phyloP scores from a whole-genome alignment of 306 rosid species.

The Astragalus glycyphyllos region DNA sequence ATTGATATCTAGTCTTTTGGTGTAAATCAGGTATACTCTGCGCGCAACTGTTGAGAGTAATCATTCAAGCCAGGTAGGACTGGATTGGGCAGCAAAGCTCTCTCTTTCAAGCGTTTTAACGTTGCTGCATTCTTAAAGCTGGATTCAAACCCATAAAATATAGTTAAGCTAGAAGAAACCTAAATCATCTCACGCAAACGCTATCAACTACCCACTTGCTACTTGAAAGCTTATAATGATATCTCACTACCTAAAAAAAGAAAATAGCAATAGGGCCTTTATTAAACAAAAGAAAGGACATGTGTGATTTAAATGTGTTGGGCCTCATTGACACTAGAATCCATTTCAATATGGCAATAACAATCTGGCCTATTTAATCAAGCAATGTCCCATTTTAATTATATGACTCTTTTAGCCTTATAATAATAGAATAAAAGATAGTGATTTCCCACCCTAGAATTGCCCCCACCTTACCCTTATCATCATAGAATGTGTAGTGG shows the following conservation, averaged over 20 bases:
- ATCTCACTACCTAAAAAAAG: constrained; percentile 47
- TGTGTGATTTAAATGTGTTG: constrained; percentile 52
- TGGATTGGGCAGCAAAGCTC: no score
- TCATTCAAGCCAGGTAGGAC: no score
- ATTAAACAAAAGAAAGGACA: constrained; percentile 39
- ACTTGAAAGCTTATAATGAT: constrained; percentile 41
- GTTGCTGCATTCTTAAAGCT: no score
- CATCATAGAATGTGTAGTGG: constrained; percentile 48
- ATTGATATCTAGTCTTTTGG: constrained; percentile 44
- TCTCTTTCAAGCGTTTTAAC: no score
- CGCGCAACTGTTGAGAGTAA: no score
- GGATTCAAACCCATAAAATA: no score
- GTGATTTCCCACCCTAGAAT: constrained; percentile 60
- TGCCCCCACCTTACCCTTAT: constrained; percentile 57
- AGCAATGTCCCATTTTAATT: constrained; percentile 45
- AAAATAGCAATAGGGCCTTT: constrained; percentile 42
- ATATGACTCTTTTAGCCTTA: constrained; percentile 48
- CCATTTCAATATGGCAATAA: constrained; percentile 51
- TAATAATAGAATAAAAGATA: constrained; percentile 56
- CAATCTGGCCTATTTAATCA: constrained; percentile 44
- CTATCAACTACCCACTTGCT: constrained; percentile 39
- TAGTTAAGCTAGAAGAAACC: no score
- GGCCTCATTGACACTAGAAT: constrained; percentile 52
- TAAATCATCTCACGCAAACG: no score
- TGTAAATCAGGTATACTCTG: no score